Evolutionary conservation across 2,329 filamentous ascomycete species (phyloP).

Genomic region (Microsporum canis): DNA sequence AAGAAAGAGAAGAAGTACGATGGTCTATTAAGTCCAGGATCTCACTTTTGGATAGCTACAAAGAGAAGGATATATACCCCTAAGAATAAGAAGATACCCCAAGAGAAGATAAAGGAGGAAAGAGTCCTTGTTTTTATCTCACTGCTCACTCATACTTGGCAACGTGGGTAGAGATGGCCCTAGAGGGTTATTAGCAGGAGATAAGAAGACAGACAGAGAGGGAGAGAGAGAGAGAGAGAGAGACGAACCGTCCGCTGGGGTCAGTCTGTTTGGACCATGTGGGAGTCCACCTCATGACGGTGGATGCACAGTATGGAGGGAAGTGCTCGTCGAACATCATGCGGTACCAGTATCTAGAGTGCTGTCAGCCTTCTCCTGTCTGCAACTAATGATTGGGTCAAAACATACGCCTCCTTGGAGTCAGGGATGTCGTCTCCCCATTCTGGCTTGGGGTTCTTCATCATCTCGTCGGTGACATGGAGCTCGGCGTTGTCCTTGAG

Average conservation of each 20-base stretch:
- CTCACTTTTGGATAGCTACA: not conserved
- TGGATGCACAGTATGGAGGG: constrained; percentile 78
- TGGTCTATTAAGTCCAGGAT: not conserved
- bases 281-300: constrained; percentile 91
- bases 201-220: not conserved
- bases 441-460: constrained; percentile 94
- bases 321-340: constrained; percentile 99
- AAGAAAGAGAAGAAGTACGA: not conserved
- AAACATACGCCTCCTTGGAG: constrained; percentile 79
- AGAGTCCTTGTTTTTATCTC: not conserved
- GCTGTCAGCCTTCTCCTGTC: not conserved
- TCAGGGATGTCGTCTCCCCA: constrained; percentile 91
- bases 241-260: constrained; percentile 70
- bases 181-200: constrained; percentile 28
- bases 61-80: not conserved
- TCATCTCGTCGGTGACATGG: constrained; percentile 89
- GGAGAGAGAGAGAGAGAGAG: not conserved
- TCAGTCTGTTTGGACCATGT: constrained; percentile 96
- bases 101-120: not conserved
- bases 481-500: constrained; percentile 89
- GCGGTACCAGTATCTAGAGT: constrained; percentile 79
- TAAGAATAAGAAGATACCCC: not conserved
- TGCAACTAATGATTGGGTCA: not conserved
- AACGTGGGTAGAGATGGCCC: constrained; percentile 65
- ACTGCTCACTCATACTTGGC: constrained; percentile 55